Evolutionary conservation across 78 protist species (phyloP).

Genomic region (Protostelium mycophagum): DNA sequence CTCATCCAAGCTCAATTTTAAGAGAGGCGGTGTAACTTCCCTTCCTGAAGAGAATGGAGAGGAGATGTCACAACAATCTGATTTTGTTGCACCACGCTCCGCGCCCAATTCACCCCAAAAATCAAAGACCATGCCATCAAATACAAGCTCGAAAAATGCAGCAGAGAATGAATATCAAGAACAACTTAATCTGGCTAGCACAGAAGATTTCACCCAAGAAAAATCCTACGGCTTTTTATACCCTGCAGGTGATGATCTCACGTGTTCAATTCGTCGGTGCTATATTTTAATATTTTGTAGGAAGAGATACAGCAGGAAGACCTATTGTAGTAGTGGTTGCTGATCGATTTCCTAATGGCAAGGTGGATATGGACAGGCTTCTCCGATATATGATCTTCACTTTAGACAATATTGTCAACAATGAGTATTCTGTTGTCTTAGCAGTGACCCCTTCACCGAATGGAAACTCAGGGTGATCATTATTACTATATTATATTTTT

Average conservation of each 20-base stretch:
- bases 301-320: neutral
- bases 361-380: neutral
- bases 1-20: too few species aligned
- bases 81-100: too few species aligned
- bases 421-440: neutral
- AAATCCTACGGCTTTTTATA: neutral
- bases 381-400: neutral
- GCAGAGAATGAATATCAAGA: neutral
- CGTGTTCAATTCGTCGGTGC: neutral
- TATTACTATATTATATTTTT: too few species aligned
- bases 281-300: neutral
- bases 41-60: too few species aligned
- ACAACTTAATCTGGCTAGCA: neutral
- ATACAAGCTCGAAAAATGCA: too few species aligned
- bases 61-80: too few species aligned
- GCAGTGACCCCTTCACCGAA: neutral
- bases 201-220: neutral
- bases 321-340: neutral
- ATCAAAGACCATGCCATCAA: too few species aligned
- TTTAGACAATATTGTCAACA: neutral
- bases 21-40: too few species aligned
- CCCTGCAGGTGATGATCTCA: neutral
- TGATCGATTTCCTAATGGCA: neutral
- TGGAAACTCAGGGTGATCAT: neutral
- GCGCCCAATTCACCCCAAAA: too few species aligned